phyloP scores from a whole-genome alignment of 2,329 filamentous ascomycete species.

The Venturia carpophila region DNA sequence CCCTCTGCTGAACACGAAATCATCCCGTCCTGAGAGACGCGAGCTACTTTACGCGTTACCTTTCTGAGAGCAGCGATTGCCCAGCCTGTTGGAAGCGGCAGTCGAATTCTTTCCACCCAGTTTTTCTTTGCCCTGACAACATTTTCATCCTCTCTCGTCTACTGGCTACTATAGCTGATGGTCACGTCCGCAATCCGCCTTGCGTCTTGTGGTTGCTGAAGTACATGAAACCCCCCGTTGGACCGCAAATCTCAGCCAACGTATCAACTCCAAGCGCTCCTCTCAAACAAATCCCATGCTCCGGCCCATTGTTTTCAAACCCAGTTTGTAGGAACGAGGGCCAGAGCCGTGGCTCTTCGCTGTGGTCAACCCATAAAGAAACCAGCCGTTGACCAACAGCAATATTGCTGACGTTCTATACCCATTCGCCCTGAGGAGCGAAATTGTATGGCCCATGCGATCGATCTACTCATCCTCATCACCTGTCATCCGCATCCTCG shows the following conservation, averaged over 20 bases:
- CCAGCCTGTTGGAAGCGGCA: neutral
- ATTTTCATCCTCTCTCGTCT: neutral
- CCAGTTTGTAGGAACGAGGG: conserved; percentile 3
- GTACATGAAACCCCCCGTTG: conserved; percentile 1
- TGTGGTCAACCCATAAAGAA: neutral
- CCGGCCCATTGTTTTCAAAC: conserved; percentile 3
- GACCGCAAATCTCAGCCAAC: neutral
- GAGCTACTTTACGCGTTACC: neutral
- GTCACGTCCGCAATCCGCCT: neutral
- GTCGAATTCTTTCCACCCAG: neutral
- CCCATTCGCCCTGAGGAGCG: neutral
- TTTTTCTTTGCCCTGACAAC: neutral
- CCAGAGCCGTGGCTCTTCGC: neutral
- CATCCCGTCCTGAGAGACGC: neutral
- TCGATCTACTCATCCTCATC: neutral
- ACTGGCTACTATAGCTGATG: no score
- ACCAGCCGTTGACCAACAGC: neutral
- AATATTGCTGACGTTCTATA: neutral
- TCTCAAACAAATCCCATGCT: conserved; percentile 10
- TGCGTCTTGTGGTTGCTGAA: neutral
- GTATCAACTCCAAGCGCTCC: neutral
- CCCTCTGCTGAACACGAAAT: conserved; percentile 8
- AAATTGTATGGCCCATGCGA: neutral
- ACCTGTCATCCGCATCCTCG: neutral
- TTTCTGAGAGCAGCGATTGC: neutral